A percentile compares a stretch with the other conserved stretches of the same genome.
Evolutionary conservation across 768 basidiomycete genomes (phyloP).

Genomic region (Cyclocybe cylindracea): DNA sequence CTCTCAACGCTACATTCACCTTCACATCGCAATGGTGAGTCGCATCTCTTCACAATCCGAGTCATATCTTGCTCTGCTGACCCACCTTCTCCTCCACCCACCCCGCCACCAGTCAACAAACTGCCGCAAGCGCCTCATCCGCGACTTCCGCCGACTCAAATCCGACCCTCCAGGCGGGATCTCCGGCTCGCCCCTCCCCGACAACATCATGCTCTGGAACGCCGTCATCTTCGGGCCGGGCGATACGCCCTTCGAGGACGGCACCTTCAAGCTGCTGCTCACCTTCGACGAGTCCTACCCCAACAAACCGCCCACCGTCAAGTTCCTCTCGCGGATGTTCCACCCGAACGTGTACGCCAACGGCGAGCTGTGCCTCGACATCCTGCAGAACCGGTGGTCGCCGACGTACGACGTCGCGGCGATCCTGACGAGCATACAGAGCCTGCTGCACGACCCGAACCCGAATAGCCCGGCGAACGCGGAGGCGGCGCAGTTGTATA

Average conservation of each 20-base stretch:
- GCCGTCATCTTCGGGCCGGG: constrained; percentile 99
- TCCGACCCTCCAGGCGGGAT: constrained; percentile 96
- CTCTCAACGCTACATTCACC: too few relatives aligned
- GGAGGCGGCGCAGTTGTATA: constrained; percentile 94
- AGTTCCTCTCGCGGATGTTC: constrained; percentile 97
- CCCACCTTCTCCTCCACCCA: neutral
- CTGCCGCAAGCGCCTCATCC: constrained; percentile 92
- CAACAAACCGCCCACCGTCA: constrained; percentile 97
- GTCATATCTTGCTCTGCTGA: too few relatives aligned
- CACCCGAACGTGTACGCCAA: constrained; percentile 99
- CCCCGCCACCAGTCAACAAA: constrained; percentile 90
- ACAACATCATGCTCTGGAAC: constrained; percentile 99
- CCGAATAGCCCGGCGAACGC: constrained; percentile 98
- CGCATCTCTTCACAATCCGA: too few relatives aligned
- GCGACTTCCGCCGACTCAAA: constrained; percentile 96
- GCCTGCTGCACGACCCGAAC: constrained; percentile 95
- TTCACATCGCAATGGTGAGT: too few relatives aligned
- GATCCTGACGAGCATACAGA: constrained; percentile 95
- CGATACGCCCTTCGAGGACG: constrained; percentile 99
- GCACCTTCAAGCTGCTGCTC: constrained; percentile 94
- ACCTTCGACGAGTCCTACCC: constrained; percentile 98
- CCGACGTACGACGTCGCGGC: constrained; percentile 99
- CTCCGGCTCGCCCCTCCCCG: constrained; percentile 94
- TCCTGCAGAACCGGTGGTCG: constrained; percentile 98
- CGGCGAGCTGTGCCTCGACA: constrained; percentile 97